Base-by-base conservation (phyloP, 2,329 filamentous ascomycete species). In the Diaporthe vexans region DNA sequence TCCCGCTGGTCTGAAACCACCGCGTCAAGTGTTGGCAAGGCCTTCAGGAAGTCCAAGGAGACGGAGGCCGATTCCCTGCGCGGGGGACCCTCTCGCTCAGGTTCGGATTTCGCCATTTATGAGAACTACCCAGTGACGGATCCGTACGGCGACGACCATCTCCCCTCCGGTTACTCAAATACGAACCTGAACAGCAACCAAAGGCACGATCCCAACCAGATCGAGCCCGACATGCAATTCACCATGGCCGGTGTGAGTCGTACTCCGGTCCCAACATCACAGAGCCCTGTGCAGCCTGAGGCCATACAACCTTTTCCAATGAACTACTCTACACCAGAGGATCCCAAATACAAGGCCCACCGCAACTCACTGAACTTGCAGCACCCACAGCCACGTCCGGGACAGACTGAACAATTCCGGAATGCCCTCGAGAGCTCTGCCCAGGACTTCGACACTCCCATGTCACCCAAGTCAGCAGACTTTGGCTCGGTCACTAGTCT, bases 1-100 rank as follows among this genome's bases (percentile, higher is more conserved):
- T 98, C 97, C 8, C 91, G 97, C 57, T 99, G 97, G 97, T 98
- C 96, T 0, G 97, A 97, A 85, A 98, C 96, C 2, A 99, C 97
- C 0, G 91, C 95, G 5, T 98, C 95, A 0, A 97, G 95, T 75
- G 91, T 95, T 57, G 92, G 94, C 58, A 93, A 93, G 78, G 93
- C 93, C 54, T 93, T 95, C 82, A 91, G 93, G 54, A 91, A 90
- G 79, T 94, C 91, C 80, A 90, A 89, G 79, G 87, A 89, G 57
- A 91, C 87, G 82, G 92, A 86, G 84, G 92, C 83, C 82, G 91
- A 84, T 88, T 77, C 82, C 90, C 81, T 83, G 89, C 83, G 48
- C 83, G 86, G 73, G 33, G 75, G 76, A 43, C 86, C 86, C n/a
- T 98, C 95, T 43, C 91, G 93, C 51, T 97, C 95, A 13, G 93